Conservation (phyloP, 805 yeast genomes). For the Yamadazyma kitorensis region DNA sequence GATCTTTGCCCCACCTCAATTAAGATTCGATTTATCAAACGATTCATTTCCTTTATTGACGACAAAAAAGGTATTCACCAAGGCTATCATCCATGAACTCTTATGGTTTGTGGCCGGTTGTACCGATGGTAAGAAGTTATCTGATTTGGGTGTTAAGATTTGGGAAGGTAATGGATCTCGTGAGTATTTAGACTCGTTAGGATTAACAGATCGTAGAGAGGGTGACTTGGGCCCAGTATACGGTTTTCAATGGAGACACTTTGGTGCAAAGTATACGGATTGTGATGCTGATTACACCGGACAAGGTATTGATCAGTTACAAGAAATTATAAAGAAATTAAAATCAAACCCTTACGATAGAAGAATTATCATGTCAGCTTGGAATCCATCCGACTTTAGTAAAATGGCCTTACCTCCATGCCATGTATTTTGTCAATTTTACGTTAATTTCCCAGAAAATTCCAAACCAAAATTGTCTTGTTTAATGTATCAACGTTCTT, state of each 20-base stretch:
- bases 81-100: constrained; percentile 84
- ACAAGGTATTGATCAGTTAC: constrained; percentile 87
- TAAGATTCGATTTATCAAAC: constrained; percentile 72
- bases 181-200: constrained; percentile 81
- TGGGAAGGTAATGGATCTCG: constrained; percentile 99
- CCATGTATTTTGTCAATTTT: constrained; percentile 94
- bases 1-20: constrained; percentile 93
- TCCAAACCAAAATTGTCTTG: constrained; percentile 74
- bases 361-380: constrained; percentile 90
- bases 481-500: constrained; percentile 91
- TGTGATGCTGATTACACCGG: constrained; percentile 87
- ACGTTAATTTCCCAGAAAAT: constrained; percentile 71
- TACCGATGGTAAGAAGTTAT: constrained; percentile 78
- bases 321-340: constrained; percentile 72
- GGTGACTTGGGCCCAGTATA: constrained; percentile 98
- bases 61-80: constrained; percentile 87
- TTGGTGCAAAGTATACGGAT: constrained; percentile 88
- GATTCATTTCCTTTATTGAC: constrained; percentile 85
- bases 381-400: constrained; percentile 96
- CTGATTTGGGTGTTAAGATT: constrained; percentile 86
- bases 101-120: constrained; percentile 91
- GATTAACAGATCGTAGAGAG: constrained; percentile 74
- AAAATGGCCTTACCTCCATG: constrained; percentile 99
- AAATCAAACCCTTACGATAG: constrained; percentile 92
- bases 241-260: constrained; percentile 99